A percentile compares a stretch with the other conserved stretches of the same genome.
Evolutionary conservation across 768 basidiomycete species (phyloP).

Genomic region (Saitozyma sp.): DNA sequence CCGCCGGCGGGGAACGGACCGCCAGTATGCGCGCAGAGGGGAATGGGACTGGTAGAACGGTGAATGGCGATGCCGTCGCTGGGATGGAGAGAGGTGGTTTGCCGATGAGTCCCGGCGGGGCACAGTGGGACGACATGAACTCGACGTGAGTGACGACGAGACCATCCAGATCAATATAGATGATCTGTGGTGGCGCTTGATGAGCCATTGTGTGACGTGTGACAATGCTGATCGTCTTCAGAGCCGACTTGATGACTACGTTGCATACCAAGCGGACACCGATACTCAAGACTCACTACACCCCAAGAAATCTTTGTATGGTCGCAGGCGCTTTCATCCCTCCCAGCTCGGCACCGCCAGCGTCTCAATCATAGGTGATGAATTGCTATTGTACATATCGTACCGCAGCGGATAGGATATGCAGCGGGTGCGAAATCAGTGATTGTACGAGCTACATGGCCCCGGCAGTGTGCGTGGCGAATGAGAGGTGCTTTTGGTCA

Average conservation of each 20-base stretch:
- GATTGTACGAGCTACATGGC: no score
- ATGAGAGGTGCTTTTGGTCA: no score
- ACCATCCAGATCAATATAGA: neutral
- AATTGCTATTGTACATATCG: neutral
- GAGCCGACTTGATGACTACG: constrained; percentile 80
- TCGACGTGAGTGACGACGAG: constrained; percentile 65
- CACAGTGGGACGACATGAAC: constrained; percentile 18
- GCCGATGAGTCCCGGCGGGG: constrained; percentile 23
- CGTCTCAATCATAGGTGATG: neutral
- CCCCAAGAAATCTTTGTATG: constrained; percentile 87
- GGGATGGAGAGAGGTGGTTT: constrained; percentile 50
- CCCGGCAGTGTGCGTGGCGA: no score
- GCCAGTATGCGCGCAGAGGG: neutral
- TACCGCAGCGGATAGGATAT: no score
- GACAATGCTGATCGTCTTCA: constrained; percentile 48
- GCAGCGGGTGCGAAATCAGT: no score
- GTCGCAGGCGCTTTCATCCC: constrained; percentile 65
- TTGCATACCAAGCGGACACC: constrained; percentile 97
- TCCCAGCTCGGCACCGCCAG: constrained; percentile 17
- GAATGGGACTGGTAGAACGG: constrained; percentile 17
- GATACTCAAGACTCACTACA: constrained; percentile 87
- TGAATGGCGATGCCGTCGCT: constrained; percentile 6
- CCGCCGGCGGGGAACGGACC: constrained; percentile 62
- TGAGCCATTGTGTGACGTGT: neutral
- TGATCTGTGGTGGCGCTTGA: no score